A percentile compares a stretch with the other conserved stretches of the same genome.
phyloP scores from a whole-genome alignment of 805 yeast genomes.

The Torulaspora delbrueckii region DNA sequence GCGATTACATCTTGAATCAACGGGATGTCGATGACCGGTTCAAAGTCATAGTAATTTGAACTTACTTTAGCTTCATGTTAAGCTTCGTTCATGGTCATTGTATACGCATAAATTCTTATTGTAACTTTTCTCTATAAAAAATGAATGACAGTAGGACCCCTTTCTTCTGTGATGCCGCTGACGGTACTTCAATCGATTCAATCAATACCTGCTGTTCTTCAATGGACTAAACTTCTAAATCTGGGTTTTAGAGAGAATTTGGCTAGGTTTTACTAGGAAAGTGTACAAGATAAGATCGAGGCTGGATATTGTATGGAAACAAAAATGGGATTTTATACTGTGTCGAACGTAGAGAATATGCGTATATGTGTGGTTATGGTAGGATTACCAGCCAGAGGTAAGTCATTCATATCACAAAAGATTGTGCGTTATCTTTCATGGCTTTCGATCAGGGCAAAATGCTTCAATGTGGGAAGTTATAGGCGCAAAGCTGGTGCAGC shows the following conservation, averaged over 20 bases:
- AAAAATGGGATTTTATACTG: constrained; percentile 33
- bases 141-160: background rate
- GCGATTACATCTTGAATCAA: constrained; percentile 65
- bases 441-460: constrained; percentile 81
- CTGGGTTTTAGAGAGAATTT: background rate
- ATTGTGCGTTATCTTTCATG: constrained; percentile 88
- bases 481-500: constrained; percentile 57
- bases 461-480: constrained; percentile 85
- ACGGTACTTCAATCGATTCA: background rate
- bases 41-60: constrained; percentile 41
- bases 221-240: background rate
- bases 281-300: background rate
- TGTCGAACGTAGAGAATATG: constrained; percentile 47
- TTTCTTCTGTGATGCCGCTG: background rate
- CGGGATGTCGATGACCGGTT: constrained; percentile 66
- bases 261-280: background rate
- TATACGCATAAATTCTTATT: background rate
- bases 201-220: background rate
- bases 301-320: background rate
- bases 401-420: constrained; percentile 90
- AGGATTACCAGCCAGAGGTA: constrained; percentile 88
- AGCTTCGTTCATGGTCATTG: background rate
- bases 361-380: constrained; percentile 86
- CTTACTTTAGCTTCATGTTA: background rate
- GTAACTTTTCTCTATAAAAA: background rate